Evolutionary conservation across 345 rosid species (phyloP), one percentile per base, ranked within the genome.

Genomic region (Brassica napus): DNA sequence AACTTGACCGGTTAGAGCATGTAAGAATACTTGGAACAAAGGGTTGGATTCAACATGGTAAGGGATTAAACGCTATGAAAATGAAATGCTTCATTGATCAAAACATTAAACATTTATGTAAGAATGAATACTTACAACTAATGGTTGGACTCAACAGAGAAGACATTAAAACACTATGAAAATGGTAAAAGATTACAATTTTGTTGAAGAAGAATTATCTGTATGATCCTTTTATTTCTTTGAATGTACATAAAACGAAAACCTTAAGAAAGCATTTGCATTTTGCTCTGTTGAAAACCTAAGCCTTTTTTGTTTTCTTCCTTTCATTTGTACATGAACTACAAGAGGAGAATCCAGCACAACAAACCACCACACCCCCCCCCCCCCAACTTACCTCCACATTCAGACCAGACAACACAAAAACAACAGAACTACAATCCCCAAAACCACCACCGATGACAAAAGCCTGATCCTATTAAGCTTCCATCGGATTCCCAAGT

Each of bases 301-400:
- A 82, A 76, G 28, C 75, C 72, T 78, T 80, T 57, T 47, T 49
- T 59, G 55, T 65, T 65, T 60, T 68, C 74, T 79, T 79, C 77
- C 44, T 81, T 81, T 77, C 70, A 30, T 85, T 83, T 90, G 85
- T 89, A 89, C 95, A 89, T 77, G 71, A 85, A 83, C 80, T 76
- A 79, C 83, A 85, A 74, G 77, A 73, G 61, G 57, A 65, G 64
- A 79, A 61, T 57, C 81, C 77, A 81, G 72, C 72, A 77, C 81
- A 73, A 69, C 34, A 64, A 78, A 32, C 1, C 52, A 32, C 1
- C 52, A 21, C 23, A 21, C 72, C 74, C 44, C 76, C 69, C 28
- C 71, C 84, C 85, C 47, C 86, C 39, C 39, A 35, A 4, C 6
- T 32, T 6, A 32, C 35, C 91, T 83, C 77, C 84, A 66, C 78